phyloP scores from a whole-genome alignment of 2,329 filamentous ascomycete species.

The Hymenoscyphus scutula region DNA sequence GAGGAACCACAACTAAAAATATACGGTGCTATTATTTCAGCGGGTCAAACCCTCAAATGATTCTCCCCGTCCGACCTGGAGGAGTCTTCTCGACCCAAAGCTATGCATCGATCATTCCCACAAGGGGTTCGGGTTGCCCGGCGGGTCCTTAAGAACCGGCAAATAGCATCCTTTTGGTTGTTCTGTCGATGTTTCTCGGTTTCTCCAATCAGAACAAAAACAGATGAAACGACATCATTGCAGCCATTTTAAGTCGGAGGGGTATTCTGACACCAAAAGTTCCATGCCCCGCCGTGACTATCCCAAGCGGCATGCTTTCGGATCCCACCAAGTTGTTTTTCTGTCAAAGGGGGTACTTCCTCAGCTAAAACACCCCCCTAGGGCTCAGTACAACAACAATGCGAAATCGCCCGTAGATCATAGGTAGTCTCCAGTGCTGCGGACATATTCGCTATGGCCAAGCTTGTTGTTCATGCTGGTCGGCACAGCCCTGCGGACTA shows the following conservation, averaged over 20 bases:
- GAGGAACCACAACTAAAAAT: not conserved
- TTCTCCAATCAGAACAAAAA: not conserved
- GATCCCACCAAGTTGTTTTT: not conserved
- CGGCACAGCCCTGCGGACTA: not conserved
- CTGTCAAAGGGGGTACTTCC: not conserved
- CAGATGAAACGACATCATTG: constrained; percentile 1
- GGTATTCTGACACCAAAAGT: not conserved
- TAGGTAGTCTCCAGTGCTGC: not conserved
- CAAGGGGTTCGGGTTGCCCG: not conserved
- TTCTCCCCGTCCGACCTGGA: not conserved
- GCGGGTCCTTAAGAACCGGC: not conserved
- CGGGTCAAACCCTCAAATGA: not conserved
- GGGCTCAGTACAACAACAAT: not conserved
- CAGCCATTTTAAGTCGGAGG: not conserved
- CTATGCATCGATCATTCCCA: too few species aligned
- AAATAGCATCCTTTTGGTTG: not conserved
- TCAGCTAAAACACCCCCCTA: not conserved
- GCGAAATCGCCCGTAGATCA: not conserved
- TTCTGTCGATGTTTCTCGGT: not conserved
- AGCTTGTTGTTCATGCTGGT: constrained; percentile 3
- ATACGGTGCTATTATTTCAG: not conserved
- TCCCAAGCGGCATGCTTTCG: not conserved
- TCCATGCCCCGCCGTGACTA: not conserved
- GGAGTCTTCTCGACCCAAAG: not conserved
- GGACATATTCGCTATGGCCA: not conserved